These are phyloP conservation scores for Colletotrichum orchidophilum DNA, from an alignment of 2,329 filamentous ascomycete genomes.

Conservation along the genomic window DNA sequence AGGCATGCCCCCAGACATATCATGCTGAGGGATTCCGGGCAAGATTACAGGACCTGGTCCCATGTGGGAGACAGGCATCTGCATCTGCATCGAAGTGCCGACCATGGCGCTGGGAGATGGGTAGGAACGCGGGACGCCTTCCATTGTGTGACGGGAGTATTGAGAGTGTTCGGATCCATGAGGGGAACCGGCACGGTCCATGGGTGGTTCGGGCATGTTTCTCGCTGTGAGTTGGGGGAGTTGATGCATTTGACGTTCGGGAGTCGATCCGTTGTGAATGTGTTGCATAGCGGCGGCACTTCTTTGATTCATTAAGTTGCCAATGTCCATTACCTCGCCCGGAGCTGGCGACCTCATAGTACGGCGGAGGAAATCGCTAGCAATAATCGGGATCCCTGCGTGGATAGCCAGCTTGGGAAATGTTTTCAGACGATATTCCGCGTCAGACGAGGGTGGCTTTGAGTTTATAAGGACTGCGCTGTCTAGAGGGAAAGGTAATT, in stretches of 20 bases:
- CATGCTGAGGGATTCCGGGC: constrained; percentile 48
- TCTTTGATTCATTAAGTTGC: constrained; percentile 62
- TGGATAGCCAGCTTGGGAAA: constrained; percentile 27
- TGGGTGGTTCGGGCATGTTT: constrained; percentile 40
- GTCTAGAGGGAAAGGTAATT: constrained; percentile 18
- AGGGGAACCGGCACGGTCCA: constrained; percentile 66
- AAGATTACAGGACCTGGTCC: constrained; percentile 51
- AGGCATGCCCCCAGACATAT: constrained; percentile 40
- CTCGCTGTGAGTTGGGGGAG: constrained; percentile 40
- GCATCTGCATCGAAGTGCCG: constrained; percentile 46
- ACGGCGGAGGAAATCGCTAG: constrained; percentile 31
- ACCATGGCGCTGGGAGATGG: constrained; percentile 64
- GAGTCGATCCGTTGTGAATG: constrained; percentile 36
- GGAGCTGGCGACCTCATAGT: constrained; percentile 55
- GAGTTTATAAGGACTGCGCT: constrained; percentile 22
- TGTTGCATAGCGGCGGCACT: constrained; percentile 45
- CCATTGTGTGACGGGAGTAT: constrained; percentile 57
- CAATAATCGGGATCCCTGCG: constrained; percentile 23
- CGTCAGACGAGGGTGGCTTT: constrained; percentile 33
- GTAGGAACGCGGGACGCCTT: constrained; percentile 59
- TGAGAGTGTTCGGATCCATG: constrained; percentile 69
- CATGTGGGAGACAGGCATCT: constrained; percentile 49
- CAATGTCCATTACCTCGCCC: constrained; percentile 62
- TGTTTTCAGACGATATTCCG: constrained; percentile 17
- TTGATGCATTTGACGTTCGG: constrained; percentile 38